Evolutionary conservation across 306 rosid species (phyloP).

Genomic region (Prunus padus): DNA sequence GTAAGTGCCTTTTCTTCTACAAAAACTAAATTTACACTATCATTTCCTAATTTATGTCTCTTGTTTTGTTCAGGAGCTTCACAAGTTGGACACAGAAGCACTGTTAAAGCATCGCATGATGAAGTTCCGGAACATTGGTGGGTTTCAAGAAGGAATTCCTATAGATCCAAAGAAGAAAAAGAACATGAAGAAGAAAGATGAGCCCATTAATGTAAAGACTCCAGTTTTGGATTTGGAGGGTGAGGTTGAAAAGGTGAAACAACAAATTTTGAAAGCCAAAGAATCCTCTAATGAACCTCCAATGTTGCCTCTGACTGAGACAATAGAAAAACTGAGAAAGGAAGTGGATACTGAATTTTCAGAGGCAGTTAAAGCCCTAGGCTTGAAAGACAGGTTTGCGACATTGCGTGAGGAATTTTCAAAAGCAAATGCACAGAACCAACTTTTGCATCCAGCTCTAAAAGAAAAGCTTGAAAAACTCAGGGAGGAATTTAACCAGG

Average conservation of each 20-base stretch:
- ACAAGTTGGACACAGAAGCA: slow-evolving; percentile 53
- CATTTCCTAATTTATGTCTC: slow-evolving; percentile 23
- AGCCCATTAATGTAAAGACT: slow-evolving; percentile 34
- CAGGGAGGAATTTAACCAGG: slow-evolving; percentile 49
- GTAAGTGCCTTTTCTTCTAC: slow-evolving; percentile 52
- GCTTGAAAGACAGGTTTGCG: slow-evolving; percentile 53
- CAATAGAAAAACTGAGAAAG: slow-evolving; percentile 53
- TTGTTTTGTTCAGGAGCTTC: slow-evolving; percentile 61
- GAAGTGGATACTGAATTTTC: slow-evolving; percentile 61
- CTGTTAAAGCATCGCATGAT: slow-evolving; percentile 65
- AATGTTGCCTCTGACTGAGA: slow-evolving; percentile 43
- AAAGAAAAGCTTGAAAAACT: slow-evolving; percentile 61
- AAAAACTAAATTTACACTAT: slow-evolving; percentile 19
- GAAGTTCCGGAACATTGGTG: slow-evolving; percentile 85
- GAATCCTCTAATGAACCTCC: slow-evolving; percentile 48
- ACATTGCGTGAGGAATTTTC: slow-evolving; percentile 52
- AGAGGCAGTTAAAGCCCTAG: slow-evolving; percentile 58
- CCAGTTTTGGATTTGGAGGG: slow-evolving; percentile 41
- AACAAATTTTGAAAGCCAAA: slow-evolving; percentile 43
- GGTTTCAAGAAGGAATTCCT: slow-evolving; percentile 73
- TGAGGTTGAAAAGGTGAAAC: slow-evolving; percentile 58
- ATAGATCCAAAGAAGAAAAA: slow-evolving; percentile 54
- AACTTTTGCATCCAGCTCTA: slow-evolving; percentile 49
- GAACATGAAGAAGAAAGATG: slow-evolving; percentile 74
- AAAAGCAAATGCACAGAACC: slow-evolving; percentile 46